Base-by-base conservation (phyloP, 2,329 filamentous ascomycete species). In the Domatiomyces catenatus region DNA sequence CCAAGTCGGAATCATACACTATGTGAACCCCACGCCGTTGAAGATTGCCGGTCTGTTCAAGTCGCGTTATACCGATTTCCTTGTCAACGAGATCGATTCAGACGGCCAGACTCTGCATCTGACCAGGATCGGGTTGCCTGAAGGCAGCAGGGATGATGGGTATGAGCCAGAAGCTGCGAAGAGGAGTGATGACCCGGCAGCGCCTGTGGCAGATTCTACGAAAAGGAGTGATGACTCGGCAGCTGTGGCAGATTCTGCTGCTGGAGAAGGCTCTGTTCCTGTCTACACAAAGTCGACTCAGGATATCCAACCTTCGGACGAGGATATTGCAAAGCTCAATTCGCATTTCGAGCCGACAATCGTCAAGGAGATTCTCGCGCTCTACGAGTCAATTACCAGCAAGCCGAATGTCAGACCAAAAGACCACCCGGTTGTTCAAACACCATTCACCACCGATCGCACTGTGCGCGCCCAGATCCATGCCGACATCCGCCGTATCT, bases 11-110 rank as follows among this genome's bases (percentile, higher is more conserved):
- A 85, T 86, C 56, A 76, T 75, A 7, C 72, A 77, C 56, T 84
- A 77, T 62, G 75, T 83, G 15, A 77, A 73, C 45, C 66, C 71
- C 1, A 65, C 73, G n/a, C 71, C 74, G 28, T 66, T 71, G 50
- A 77, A 79, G 1, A 85, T 85, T 57, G 65, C 68, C 12, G 83
- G 81, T 17, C 70, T 81, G 12, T 60, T 86, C 60, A 86, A 86
- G 71, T 80, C 83, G 62, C 75, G 86, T 58, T 95, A 89, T 66
- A 90, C 88, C 3, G 89, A 95, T 65, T 95, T 95, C 61, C 73
- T 92, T 59, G 89, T 95, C 59, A 89, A 94, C 62, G 89, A 95
- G 66, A 90, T 95, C 55, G 71, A 77, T 18, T 80, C 81, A 26
- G 77, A 83, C 61, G 88, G 88, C 15, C 68, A 80, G 49, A 85